Conservation (phyloP, 2,329 filamentous ascomycete species). For the Pseudocercospora ulei region DNA sequence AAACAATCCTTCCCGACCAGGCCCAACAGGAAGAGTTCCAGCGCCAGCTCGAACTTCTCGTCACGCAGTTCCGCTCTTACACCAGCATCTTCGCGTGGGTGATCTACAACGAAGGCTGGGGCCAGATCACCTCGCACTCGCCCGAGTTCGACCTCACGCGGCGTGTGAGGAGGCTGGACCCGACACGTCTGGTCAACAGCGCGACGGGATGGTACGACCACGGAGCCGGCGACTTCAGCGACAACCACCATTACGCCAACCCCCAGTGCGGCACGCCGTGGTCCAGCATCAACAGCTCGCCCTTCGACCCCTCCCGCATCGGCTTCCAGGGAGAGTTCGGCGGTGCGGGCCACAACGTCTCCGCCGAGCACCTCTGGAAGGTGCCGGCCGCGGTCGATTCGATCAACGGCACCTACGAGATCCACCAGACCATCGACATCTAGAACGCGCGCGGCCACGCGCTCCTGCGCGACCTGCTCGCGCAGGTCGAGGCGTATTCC, state of each 20-base stretch:
- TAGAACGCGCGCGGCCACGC: constrained; percentile 59
- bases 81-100: constrained; percentile 58
- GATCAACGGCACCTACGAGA: constrained; percentile 60
- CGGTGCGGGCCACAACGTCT: constrained; percentile 56
- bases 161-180: constrained; percentile 49
- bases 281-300: constrained; percentile 50
- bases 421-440: constrained; percentile 48
- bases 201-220: constrained; percentile 60
- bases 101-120: constrained; percentile 66
- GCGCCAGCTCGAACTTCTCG: constrained; percentile 52
- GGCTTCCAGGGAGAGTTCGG: constrained; percentile 64
- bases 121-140: constrained; percentile 45
- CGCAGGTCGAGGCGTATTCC: constrained; percentile 47
- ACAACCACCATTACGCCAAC: constrained; percentile 63
- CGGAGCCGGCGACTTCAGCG: constrained; percentile 56
- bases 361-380: constrained; percentile 57
- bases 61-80: constrained; percentile 55
- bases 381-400: constrained; percentile 48
- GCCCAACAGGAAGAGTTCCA: constrained; percentile 55
- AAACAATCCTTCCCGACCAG: constrained; percentile 34
- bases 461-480: constrained; percentile 41
- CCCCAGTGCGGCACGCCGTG: constrained; percentile 62
- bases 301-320: constrained; percentile 52
- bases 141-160: constrained; percentile 52
- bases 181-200: constrained; percentile 54